Evolutionary conservation across 768 basidiomycete species (phyloP), one percentile per base, ranked within the genome.

Genomic region (Suillus weaverae): DNA sequence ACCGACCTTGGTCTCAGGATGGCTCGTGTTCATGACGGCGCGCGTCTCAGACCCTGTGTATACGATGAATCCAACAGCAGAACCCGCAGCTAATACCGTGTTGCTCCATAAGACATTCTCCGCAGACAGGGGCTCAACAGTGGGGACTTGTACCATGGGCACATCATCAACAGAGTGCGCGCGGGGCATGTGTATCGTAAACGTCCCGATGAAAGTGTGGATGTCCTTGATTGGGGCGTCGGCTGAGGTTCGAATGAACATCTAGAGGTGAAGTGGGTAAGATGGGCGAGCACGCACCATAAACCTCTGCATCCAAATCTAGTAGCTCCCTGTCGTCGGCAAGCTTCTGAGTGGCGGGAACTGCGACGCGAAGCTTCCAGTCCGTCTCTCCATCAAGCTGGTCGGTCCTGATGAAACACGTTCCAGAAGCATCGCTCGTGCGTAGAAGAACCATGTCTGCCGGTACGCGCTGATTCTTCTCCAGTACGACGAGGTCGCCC

Each of bases 301-400:
- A 98, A 10, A 99, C 86, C 69, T 95, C 94, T 0, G 94, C 97
- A 66, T 94, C 90, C 32, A 96, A 76, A 18, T 77, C 71, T 62
- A 89, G 76, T 2, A 91, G 70, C 10, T 82, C 81, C 33, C 73
- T 74, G 56, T 89, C 86, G 26, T 85, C 66, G 71, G 75, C 78
- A 60, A 95, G 74, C 69, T 89, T 89, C 80, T 97, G 95, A 51
- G 89, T 91, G 32, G 89, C 84, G 3, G 90, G 85, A 1, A 97
- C 89, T 2, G 97, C 95, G 2, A 97, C 92, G 5, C 93, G 86
- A 57, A 98, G 81, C 75, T 99, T 99, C 97, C 97, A 99, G 71
- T 99, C 97, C 4, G 97, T 99, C 78, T 99, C 97, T 50, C 97
- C 97, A 68, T 99, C 97, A 35, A 99, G 83, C 73, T 99, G 97